Percentiles rank a stretch among this genome's conserved stretches.
phyloP scores from a whole-genome alignment of 495 filamentous ascomycete genomes.

The Paragyromitra xinjiangensis region DNA sequence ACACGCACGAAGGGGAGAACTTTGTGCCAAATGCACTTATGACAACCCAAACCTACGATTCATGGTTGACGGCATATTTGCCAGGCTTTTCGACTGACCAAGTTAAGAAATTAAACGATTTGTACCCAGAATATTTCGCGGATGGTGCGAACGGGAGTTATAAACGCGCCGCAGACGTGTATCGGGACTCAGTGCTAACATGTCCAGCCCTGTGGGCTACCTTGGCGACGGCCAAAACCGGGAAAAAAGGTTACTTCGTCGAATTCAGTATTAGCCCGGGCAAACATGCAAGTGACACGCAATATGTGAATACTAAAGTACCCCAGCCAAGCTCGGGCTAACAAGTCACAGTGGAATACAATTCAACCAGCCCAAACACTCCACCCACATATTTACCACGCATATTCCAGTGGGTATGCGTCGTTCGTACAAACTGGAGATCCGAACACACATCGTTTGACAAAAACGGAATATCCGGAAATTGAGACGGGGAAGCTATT shows the following conservation, averaged over 20 bases:
- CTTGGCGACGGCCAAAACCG: constrained; percentile 55
- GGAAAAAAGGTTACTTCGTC: constrained; percentile 60
- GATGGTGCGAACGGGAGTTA: constrained; percentile 62
- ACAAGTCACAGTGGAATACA: constrained; percentile 60
- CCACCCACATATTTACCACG: constrained; percentile 62
- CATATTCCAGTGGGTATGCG: constrained; percentile 64
- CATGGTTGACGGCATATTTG: constrained; percentile 61
- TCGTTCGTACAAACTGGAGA: constrained; percentile 65
- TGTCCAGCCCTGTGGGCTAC: constrained; percentile 64
- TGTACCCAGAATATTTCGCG: constrained; percentile 60
- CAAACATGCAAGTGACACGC: constrained; percentile 66
- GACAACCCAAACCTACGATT: constrained; percentile 59
- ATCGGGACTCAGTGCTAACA: constrained; percentile 64
- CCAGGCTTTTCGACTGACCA: constrained; percentile 59
- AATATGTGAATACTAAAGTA: constrained; percentile 61
- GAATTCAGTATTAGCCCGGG: constrained; percentile 64
- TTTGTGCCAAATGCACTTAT: constrained; percentile 63
- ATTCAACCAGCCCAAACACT: constrained; percentile 62
- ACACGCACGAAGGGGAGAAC: constrained; percentile 64
- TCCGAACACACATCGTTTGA: constrained; percentile 64
- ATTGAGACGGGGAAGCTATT: constrained; percentile 60
- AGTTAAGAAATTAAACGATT: constrained; percentile 55
- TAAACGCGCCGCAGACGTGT: constrained; percentile 62
- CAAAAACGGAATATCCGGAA: constrained; percentile 57
- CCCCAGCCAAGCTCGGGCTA: not conserved